Evolutionary conservation across 2,329 filamentous ascomycete species (phyloP).

Genomic region (Sporothrix pallida): DNA sequence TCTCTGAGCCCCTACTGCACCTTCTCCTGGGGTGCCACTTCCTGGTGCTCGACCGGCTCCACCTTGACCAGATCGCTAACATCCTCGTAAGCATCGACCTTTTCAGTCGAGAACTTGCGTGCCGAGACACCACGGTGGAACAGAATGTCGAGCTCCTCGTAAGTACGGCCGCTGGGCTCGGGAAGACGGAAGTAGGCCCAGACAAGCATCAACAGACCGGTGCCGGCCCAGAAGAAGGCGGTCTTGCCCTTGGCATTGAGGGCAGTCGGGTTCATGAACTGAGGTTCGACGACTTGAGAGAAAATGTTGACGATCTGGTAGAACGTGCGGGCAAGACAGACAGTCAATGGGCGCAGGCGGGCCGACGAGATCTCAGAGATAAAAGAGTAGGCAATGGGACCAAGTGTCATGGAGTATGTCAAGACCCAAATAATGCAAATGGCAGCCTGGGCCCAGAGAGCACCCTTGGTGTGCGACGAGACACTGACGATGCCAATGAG

Average conservation of each 20-base stretch:
- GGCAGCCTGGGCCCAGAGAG: conserved; percentile 29
- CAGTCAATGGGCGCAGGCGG: conserved; percentile 46
- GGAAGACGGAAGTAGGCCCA: conserved; percentile 62
- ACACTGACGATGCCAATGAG: conserved; percentile 39
- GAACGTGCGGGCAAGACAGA: conserved; percentile 43
- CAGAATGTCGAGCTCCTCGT: conserved; percentile 61
- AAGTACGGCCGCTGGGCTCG: conserved; percentile 55
- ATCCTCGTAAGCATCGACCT: conserved; percentile 10
- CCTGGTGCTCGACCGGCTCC: not conserved
- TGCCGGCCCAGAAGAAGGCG: conserved; percentile 54
- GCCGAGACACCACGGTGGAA: conserved; percentile 55
- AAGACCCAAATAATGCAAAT: conserved; percentile 36
- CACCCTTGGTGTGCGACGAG: conserved; percentile 1
- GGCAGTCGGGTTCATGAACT: conserved; percentile 48
- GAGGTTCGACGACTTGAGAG: conserved; percentile 43
- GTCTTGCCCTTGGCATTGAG: conserved; percentile 57
- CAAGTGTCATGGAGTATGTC: conserved; percentile 47
- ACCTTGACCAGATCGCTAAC: not conserved
- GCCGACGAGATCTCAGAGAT: conserved; percentile 46
- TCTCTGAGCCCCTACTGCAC: not conserved
- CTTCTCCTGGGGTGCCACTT: not conserved
- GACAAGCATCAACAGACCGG: conserved; percentile 52
- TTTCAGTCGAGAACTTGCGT: conserved; percentile 40
- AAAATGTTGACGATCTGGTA: conserved; percentile 43
- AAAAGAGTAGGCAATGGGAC: conserved; percentile 47